Conservation (phyloP, 129 eudicot species). For the Flaveria sonorensis region DNA sequence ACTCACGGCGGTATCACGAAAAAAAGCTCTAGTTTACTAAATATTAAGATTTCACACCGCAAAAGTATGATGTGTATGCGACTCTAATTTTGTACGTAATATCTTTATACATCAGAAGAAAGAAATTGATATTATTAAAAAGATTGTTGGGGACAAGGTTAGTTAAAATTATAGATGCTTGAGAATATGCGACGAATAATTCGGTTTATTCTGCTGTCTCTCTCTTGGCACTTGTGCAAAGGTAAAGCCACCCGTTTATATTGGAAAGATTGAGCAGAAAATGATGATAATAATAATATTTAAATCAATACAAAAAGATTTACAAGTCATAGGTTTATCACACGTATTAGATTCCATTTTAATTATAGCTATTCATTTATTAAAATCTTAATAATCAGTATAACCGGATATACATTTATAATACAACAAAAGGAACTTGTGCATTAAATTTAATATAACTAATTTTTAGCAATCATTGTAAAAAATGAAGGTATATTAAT, state of each 20-base stretch:
- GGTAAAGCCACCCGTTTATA: conserved; percentile 34
- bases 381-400: too few relatives aligned
- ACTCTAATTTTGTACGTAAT: not conserved
- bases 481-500: too few relatives aligned
- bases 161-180: not conserved
- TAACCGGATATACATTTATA: not conserved
- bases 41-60: not conserved
- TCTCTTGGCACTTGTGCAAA: conserved; percentile 36
- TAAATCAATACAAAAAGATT: too few relatives aligned
- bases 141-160: conserved; percentile 24
- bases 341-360: not conserved
- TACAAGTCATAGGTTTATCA: not conserved
- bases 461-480: too few relatives aligned
- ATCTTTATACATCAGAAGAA: not conserved
- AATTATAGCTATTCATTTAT: too few relatives aligned
- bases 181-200: conserved; percentile 37
- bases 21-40: too few relatives aligned
- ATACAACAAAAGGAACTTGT: not conserved
- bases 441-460: not conserved
- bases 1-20: too few relatives aligned
- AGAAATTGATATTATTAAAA: not conserved
- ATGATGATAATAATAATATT: not conserved
- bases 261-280: conserved; percentile 29
- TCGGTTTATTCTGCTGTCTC: conserved; percentile 26
- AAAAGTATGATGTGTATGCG: not conserved